Conservation (phyloP, 768 basidiomycete species). For the Pleurotus citrinopileatus region DNA sequence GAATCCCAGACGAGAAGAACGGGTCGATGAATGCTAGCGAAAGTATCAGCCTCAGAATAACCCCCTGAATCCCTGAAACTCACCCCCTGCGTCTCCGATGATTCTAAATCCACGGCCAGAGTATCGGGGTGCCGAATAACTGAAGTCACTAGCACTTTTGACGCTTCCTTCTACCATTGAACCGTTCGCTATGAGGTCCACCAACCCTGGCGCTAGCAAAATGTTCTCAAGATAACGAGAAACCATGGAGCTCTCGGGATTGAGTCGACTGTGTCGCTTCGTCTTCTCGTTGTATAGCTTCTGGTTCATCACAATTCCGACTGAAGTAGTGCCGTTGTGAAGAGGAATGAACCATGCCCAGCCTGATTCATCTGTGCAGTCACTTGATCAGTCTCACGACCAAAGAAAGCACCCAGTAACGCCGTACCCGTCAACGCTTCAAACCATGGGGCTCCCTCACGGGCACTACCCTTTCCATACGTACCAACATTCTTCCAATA, state of each 20-base stretch:
- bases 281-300: constrained; percentile 27
- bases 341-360: constrained; percentile 60
- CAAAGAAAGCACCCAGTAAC: no score
- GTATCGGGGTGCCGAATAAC: constrained; percentile 59
- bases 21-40: constrained; percentile 59
- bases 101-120: constrained; percentile 56
- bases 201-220: constrained; percentile 43
- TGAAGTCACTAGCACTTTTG: constrained; percentile 57
- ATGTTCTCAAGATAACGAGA: constrained; percentile 44
- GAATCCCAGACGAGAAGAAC: constrained; percentile 65
- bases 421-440: constrained; percentile 52
- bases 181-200: constrained; percentile 39
- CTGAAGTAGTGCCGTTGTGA: constrained; percentile 44
- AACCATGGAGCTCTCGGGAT: constrained; percentile 22
- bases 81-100: constrained; percentile 58
- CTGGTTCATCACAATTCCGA: constrained; percentile 49
- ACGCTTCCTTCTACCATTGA: constrained; percentile 39
- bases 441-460: constrained; percentile 47
- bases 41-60: neutral
- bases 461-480: constrained; percentile 37
- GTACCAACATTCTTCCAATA: constrained; percentile 54
- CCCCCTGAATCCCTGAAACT: neutral
- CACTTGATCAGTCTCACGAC: neutral
- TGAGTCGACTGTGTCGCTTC: constrained; percentile 20
- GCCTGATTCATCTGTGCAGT: constrained; percentile 42